Percentiles rank a stretch among this genome's conserved stretches.
phyloP scores from a whole-genome alignment of 441 rosid genomes.

The Pelargonium australe region DNA sequence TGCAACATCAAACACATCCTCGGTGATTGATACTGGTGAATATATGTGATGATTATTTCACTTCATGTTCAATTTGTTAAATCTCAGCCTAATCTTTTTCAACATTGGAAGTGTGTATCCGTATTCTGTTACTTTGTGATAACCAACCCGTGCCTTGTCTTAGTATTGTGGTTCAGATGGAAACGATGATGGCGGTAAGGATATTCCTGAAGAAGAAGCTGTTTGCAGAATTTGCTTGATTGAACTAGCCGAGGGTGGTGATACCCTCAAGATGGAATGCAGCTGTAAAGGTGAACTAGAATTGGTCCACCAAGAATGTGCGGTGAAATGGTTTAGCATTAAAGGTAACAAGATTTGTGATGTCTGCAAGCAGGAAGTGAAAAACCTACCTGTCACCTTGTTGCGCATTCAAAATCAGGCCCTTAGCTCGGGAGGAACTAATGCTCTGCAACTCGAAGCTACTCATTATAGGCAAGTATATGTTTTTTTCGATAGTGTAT shows the following conservation, averaged over 20 bases:
- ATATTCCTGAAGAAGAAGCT: constrained; percentile 94
- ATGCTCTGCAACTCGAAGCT: constrained; percentile 34
- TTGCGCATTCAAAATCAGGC: constrained; percentile 61
- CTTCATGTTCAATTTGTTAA: not conserved
- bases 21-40: constrained; percentile 43
- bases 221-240: constrained; percentile 90
- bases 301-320: constrained; percentile 92
- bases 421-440: constrained; percentile 30
- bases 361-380: constrained; percentile 88
- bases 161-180: constrained; percentile 54
- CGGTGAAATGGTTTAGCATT: constrained; percentile 93
- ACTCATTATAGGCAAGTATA: constrained; percentile 55
- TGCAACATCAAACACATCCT: constrained; percentile 33
- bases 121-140: constrained; percentile 27
- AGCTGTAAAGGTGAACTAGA: constrained; percentile 99
- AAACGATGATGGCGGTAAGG: constrained; percentile 61
- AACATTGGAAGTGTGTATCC: constrained; percentile 6
- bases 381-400: constrained; percentile 86
- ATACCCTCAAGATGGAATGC: constrained; percentile 94
- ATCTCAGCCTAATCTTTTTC: not conserved
- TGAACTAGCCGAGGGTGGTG: constrained; percentile 89
- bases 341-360: constrained; percentile 96
- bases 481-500: not conserved
- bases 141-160: constrained; percentile 51
- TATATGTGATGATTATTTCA: not conserved